phyloP scores from a whole-genome alignment of 768 basidiomycete species.

The Rhodosporidiobolus odoratus region DNA sequence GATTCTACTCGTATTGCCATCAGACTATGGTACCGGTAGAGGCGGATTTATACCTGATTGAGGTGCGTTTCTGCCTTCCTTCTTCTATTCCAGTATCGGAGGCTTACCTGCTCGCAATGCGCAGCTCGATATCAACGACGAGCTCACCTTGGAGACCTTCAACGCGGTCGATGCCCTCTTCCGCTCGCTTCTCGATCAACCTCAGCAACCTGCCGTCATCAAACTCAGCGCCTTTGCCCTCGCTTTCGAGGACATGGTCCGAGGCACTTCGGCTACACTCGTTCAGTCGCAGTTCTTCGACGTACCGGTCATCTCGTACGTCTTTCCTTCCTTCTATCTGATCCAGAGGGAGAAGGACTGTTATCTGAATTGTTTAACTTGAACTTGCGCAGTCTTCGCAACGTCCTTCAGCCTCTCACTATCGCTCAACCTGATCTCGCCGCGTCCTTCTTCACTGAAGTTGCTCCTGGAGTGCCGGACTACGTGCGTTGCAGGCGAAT shows the following conservation, averaged over 20 bases:
- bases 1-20: constrained; percentile 17
- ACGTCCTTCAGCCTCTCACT: constrained; percentile 35
- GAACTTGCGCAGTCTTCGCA: constrained; percentile 37
- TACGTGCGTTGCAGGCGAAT: no score
- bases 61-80: neutral
- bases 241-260: constrained; percentile 8
- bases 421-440: no score
- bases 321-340: no score
- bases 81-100: neutral
- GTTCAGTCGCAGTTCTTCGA: constrained; percentile 22
- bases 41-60: constrained; percentile 20
- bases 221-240: constrained; percentile 29
- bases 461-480: no score
- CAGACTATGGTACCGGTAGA: neutral
- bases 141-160: neutral
- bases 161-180: constrained; percentile 27
- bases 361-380: neutral
- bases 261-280: neutral
- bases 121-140: constrained; percentile 18
- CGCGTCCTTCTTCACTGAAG: no score
- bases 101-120: neutral
- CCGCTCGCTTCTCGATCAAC: constrained; percentile 31
- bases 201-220: constrained; percentile 35
- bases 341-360: no score
- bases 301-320: constrained; percentile 20